phyloP scores from a whole-genome alignment of 805 yeast species.

The Metschnikowia aberdeeniae region DNA sequence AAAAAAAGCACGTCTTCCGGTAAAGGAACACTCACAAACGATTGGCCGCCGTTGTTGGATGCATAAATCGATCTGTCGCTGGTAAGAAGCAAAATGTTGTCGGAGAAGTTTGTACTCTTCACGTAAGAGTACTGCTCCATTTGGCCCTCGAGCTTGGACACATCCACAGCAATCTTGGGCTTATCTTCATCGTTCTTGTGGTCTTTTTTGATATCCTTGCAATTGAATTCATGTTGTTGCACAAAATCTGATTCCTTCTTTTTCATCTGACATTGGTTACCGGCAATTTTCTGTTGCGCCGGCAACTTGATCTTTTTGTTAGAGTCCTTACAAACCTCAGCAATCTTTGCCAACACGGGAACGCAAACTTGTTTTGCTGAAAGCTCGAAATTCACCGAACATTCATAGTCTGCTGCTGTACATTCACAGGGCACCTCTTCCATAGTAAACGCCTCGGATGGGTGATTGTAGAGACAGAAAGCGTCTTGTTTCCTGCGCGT shows the following conservation, averaged over 20 bases:
- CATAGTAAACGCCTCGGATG: conserved; percentile 39
- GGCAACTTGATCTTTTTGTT: conserved; percentile 26
- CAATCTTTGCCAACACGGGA: conserved; percentile 24
- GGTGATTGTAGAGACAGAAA: conserved; percentile 56
- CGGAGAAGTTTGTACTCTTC: conserved; percentile 21
- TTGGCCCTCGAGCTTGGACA: conserved; percentile 47
- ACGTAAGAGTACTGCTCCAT: conserved; percentile 53
- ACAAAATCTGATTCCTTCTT: conserved; percentile 18
- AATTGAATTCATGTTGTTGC: conserved; percentile 14
- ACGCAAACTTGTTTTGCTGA: conserved; percentile 46
- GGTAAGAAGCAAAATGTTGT: conserved; percentile 55
- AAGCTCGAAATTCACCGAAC: conserved; percentile 47
- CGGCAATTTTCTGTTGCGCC: conserved; percentile 42
- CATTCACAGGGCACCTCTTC: conserved; percentile 57
- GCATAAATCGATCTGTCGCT: conserved; percentile 49
- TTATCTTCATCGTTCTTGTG: conserved; percentile 2
- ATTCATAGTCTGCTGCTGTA: conserved; percentile 63
- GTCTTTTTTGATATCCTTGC: conserved; percentile 11
- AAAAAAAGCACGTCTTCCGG: conserved; percentile 48
- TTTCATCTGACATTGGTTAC: conserved; percentile 40
- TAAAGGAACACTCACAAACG: conserved; percentile 39
- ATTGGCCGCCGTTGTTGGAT: conserved; percentile 67
- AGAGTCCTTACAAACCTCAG: conserved; percentile 21
- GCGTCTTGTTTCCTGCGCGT: conserved; percentile 61
- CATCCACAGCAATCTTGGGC: conserved; percentile 31